Evolutionary conservation across 2,329 filamentous ascomycete genomes (phyloP).

Genomic region (Cladosporium sphaerospermum): DNA sequence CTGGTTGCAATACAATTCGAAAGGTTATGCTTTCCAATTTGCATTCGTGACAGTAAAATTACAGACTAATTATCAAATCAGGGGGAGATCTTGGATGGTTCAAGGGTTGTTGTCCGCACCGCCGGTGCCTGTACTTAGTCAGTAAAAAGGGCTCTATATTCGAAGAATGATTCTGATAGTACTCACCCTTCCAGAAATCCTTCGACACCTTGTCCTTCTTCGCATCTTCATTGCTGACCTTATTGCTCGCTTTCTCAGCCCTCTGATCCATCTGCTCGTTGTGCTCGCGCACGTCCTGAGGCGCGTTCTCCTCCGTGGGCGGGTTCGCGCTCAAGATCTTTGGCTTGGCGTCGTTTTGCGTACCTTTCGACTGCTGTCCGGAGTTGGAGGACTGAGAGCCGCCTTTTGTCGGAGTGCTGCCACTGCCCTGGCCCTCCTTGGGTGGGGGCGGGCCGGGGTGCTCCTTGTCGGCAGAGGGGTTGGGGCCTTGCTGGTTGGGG

Average conservation of each 20-base stretch:
- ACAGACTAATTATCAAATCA: no score
- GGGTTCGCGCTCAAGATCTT: slow-evolving; percentile 37
- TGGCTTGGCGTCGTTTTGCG: slow-evolving; percentile 33
- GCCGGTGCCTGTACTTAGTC: slow-evolving; percentile 2
- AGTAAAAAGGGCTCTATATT: slow-evolving; percentile 11
- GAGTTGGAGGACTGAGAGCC: slow-evolving; percentile 7
- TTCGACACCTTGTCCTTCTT: slow-evolving; percentile 37
- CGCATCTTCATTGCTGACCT: slow-evolving; percentile 32
- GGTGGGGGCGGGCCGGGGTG: slow-evolving; percentile 42
- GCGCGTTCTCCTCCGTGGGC: slow-evolving; percentile 27
- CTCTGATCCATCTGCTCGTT: slow-evolving; percentile 39
- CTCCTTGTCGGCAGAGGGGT: slow-evolving; percentile 35
- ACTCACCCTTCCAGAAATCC: slow-evolving; percentile 32
- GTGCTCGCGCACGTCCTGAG: slow-evolving; percentile 36
- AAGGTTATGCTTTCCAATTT: no score
- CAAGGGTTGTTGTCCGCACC: slow-evolving; percentile 2
- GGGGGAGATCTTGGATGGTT: not conserved
- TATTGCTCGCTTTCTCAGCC: slow-evolving; percentile 36
- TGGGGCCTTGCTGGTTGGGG: slow-evolving; percentile 37
- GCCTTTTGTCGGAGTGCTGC: slow-evolving; percentile 21
- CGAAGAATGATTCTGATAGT: not conserved
- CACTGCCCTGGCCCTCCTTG: slow-evolving; percentile 22
- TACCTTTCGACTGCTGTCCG: slow-evolving; percentile 14
- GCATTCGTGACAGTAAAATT: no score
- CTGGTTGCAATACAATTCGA: no score